Evolutionary conservation across 2,329 filamentous ascomycete species (phyloP), one percentile per base, ranked within the genome.

Genomic region (Xylaria hypoxylon): DNA sequence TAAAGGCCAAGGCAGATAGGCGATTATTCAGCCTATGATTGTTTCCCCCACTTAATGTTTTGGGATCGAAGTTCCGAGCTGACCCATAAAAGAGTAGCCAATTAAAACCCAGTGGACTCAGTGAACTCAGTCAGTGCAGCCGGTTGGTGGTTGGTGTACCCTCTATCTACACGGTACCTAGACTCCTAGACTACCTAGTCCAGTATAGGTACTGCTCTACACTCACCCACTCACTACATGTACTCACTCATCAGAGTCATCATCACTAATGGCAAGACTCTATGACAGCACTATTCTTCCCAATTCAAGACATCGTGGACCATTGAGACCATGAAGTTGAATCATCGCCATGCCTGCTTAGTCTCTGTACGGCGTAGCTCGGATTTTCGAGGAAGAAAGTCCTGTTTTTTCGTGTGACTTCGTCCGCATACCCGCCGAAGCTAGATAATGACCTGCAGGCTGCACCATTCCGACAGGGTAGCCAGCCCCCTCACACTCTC

Each of bases 371-470:
- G 44, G 64, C n/a, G 64, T 62, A 59, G 42, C 40, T 35, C 19
- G 26, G 10, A 55, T 51, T 22, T 19, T 61, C 22, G 26, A 56
- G 26, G n/a, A 11, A 17, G 47, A 35, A 24, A 58, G 60, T 51
- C 38, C 22, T 62, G 17, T 50, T 63, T 61, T 62, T 59, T 40
- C 35, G 63, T 74, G 67, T 74, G 65, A 73, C 67, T 67, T 60
- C 47, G 62, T 67, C 55, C 64, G 68, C 71, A 71, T 77, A 77
- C 71, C 74, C 76, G 75, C 76, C 75, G 70, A 61, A 68, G 70
- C 76, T 76, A 77, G 71, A 69, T 68, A 70, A 70, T 74, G 68
- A 65, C 72, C 70, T 77, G 65, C 61, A 65, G 47, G 15, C 57
- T 67, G 74, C 74, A 75, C 74, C 59, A 51, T 64, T 31, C 51